A percentile compares a stretch with the other conserved stretches of the same genome.
These are phyloP conservation scores for Chytriomyces sp. DNA, from an alignment of 192 early-diverging fungal species.

Conservation along the genomic window DNA sequence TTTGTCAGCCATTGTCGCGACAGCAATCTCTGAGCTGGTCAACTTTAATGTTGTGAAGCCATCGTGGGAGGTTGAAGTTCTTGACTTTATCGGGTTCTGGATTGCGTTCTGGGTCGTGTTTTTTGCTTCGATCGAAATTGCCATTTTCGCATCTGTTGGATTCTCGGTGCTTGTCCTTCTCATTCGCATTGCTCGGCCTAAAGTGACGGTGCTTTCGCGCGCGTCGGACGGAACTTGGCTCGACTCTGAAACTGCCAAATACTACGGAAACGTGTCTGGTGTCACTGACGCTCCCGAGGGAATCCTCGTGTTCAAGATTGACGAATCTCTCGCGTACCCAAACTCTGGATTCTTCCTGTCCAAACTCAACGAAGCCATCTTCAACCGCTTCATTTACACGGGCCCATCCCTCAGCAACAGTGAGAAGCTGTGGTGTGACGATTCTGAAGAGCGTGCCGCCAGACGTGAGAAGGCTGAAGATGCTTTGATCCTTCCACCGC, in stretches of 20 bases:
- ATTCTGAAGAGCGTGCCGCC: conserved; percentile 39
- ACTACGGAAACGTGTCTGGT: background rate
- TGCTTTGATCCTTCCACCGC: too few relatives aligned
- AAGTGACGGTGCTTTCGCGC: conserved; percentile 48
- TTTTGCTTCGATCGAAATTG: conserved; percentile 72
- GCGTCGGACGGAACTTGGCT: conserved; percentile 37
- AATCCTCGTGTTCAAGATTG: conserved; percentile 70
- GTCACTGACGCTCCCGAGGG: conserved; percentile 52
- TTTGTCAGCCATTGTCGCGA: conserved; percentile 82
- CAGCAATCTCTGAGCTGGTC: conserved; percentile 76
- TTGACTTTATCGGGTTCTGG: conserved; percentile 58
- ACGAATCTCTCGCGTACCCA: conserved; percentile 71
- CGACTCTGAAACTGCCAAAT: conserved; percentile 1
- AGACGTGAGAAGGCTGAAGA: background rate
- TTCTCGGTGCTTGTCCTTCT: conserved; percentile 75
- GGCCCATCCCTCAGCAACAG: conserved; percentile 14
- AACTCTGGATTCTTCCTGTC: conserved; percentile 60
- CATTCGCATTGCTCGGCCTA: conserved; percentile 74
- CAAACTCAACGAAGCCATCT: conserved; percentile 3
- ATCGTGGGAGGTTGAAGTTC: conserved; percentile 66
- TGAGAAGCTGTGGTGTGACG: conserved; percentile 41
- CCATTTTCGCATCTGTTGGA: conserved; percentile 77
- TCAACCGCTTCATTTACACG: conserved; percentile 34
- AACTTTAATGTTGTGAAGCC: conserved; percentile 61
- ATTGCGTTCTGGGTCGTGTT: conserved; percentile 62